Base-by-base conservation (phyloP, 768 basidiomycete species). In the Auriscalpium vulgare region DNA sequence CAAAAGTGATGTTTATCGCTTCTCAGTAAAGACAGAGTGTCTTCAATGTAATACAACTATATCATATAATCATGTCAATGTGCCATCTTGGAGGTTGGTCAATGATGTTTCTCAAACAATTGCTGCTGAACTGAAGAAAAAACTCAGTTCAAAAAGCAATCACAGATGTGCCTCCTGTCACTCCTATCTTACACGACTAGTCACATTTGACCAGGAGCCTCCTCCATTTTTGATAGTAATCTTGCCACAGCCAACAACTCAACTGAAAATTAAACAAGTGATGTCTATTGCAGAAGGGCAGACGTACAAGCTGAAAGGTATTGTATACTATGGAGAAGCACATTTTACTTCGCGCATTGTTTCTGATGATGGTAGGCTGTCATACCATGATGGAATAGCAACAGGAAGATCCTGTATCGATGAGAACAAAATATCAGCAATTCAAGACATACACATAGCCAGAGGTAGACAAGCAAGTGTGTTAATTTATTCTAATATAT, bases 381-480 rank as follows among this genome's bases (percentile, higher is more conserved):
- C 64, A 64, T 68, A 60, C 44, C 57, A 68, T 56, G 65, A 69
- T 63, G 65, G 68, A 51, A 36, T 35, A 34, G 35, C 50, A 1
- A 51, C 50, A 16, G n/a, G 35, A 13, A 16, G 35, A 37, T 9
- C 17, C 35, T 36, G 29, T 50, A 16, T 16, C 6, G n/a, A 10
- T 35, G 49, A 50, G 14, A 35, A 29, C 16, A 34, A 21, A 7
- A 16, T 50, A 11, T 50, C 49, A 50, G 19, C 13, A 35, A 16
- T 50, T 50, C 10, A 8, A 8, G 34, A 50, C 34, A 21, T 50
- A 16, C 35, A 50, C 37, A 34, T 10, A 14, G 49, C 35, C 17
- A 19, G 10, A 50, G 19, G 14, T 13, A 5, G 23, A 10, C 13
- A 50, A 35, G 49, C 49, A 11, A 35, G 29, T 50, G 11, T 50